A percentile compares a stretch with the other conserved stretches of the same genome.
These are phyloP conservation scores for Trichophyton benhamiae DNA, from an alignment of 2,329 filamentous ascomycete genomes.

Conservation along the genomic window DNA sequence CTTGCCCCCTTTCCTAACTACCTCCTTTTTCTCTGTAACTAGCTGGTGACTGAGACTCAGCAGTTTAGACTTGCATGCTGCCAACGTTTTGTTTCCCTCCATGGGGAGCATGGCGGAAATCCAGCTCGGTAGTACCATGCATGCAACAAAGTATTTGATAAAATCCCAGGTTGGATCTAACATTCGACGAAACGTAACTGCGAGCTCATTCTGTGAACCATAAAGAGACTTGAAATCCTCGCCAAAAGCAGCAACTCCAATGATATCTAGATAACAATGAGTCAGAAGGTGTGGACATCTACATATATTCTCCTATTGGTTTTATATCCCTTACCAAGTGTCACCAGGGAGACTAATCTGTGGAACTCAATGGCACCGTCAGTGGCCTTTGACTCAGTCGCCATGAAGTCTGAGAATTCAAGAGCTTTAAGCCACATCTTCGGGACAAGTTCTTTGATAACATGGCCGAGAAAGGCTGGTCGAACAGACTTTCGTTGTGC, in stretches of 20 bases:
- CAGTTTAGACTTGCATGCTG: conserved; percentile 22
- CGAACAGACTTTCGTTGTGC: conserved; percentile 33
- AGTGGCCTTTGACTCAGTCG: conserved; percentile 10
- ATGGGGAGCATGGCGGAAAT: conserved; percentile 37
- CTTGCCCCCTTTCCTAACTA: conserved; percentile 9
- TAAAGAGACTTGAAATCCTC: conserved; percentile 43
- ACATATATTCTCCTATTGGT: background rate
- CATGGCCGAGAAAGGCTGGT: conserved; percentile 27
- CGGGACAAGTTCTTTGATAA: conserved; percentile 24
- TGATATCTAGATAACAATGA: conserved; percentile 38
- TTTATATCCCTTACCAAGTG: conserved; percentile 2
- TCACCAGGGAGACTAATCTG: conserved; percentile 22
- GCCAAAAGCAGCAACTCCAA: conserved; percentile 45
- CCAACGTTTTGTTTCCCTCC: conserved; percentile 22
- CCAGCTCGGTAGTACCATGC: conserved; percentile 40
- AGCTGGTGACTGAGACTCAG: conserved; percentile 25
- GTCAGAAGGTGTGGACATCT: conserved; percentile 27
- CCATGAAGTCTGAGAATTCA: conserved; percentile 25
- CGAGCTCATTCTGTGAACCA: conserved; percentile 41
- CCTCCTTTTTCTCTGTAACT: conserved; percentile 22
- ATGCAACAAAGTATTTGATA: conserved; percentile 32
- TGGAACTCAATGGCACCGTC: conserved; percentile 26
- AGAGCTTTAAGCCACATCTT: conserved; percentile 30
- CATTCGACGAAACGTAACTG: conserved; percentile 40
- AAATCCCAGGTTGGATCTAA: conserved; percentile 36